Evolutionary conservation across 768 basidiomycete genomes (phyloP), one percentile per base, ranked within the genome.

Genomic region (Suillus discolor): DNA sequence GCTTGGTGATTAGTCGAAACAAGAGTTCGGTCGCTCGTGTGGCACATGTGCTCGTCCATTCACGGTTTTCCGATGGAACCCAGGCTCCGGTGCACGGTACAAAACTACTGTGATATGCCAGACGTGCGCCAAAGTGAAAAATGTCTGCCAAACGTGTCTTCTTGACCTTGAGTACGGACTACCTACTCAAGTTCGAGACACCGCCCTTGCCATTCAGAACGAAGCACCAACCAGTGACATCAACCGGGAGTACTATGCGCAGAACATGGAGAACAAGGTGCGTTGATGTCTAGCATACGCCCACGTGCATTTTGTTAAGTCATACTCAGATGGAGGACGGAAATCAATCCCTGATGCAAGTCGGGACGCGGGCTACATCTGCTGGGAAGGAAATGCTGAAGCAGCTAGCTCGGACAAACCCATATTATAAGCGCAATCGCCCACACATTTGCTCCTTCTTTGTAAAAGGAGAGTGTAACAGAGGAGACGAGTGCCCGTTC

Each of bases 61-160:
- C 80, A 97, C 94, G 57, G 92, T 98, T 71, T 99, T 99, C 80
- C 91, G 95, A 47, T 99, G 97, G 97, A 97, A 98, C 73, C 96
- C 97, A 2, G 97, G 97, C 54, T 81, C 89, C 4, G 97, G 96
- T 49, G 91, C 89, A 76, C 89, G 97, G 36, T 98, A 87, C 87
- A 99, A 99, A 83, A 92, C 94, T 66, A 99, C 97, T 13, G 95
- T 97, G 67, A 89, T 98, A 67, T 97, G 96, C 79, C 96, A 97
- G 77, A 97, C 96, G 4, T 98, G 97, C 71, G 93, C 96, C 59
- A 98, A 98, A 80, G 88, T 94, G 70, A 93, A 93, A 82, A 96
- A 96, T 73, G 90, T 97, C 62, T 99, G 97, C 82, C 97, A 99
- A 80, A 98, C 96, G 2, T 99, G 97, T 77, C 83, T 99, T 36